Evolutionary conservation across 805 yeast genomes (phyloP), one percentile per base, ranked within the genome.

Genomic region (Candida silvicultrix): DNA sequence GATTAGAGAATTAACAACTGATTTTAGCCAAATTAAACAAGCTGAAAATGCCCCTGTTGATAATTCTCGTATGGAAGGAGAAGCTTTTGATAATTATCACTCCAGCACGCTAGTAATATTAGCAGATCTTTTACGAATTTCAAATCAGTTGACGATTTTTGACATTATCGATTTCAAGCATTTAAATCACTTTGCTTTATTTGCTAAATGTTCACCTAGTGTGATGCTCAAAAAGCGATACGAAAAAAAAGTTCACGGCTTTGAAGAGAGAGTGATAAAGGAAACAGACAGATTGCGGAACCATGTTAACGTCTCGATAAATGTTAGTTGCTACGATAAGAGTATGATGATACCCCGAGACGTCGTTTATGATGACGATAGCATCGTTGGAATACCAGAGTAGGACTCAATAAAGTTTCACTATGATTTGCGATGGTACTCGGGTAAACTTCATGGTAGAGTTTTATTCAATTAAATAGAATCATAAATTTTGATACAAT

Each of bases 111-210:
- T 32, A 5, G n/a, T 19, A 5, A 16, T 40, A 15, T 14, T 42
- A 19, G 29, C 32, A 11, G 48, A 37, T 16, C 31, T 45, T 10
- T 40, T 28, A 8, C 4, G 32, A 12, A 29, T 40, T 8, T 29
- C 41, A 19, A 15, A 25, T 7, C 9, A 32, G 16, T 35, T 39
- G 12, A 22, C 21, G 8, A 31, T 45, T 18, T 45, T 45, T 19
- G 43, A 42, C 11, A 6, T 45, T 12, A 16, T 46, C 4, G 41
- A 46, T 20, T 38, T 42, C 20, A 20, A 39, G 5, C n/a, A 15
- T 6, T 28, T 46, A 9, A 10, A 34, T 12, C 15, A 21, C 3
- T 41, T 45, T 32, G 34, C 22, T 3, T 11, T 45, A 8, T 19
- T 7, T 9, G 16, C 35, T n/a, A 38, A 32, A 4, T 37, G 44